Base-by-base conservation (phyloP, 495 filamentous ascomycete genomes). In the Neurospora sp. region DNA sequence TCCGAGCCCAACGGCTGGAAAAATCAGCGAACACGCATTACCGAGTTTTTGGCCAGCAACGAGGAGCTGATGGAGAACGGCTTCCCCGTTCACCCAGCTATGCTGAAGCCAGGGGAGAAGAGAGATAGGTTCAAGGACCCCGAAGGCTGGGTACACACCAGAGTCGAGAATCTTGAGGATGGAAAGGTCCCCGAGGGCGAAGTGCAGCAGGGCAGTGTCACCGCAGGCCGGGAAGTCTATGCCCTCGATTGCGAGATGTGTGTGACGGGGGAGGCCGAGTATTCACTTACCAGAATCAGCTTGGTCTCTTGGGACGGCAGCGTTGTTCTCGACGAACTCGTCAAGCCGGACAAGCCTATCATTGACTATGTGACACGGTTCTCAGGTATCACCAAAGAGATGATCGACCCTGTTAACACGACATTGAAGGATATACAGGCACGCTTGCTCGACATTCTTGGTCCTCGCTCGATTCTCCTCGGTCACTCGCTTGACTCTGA, bases 211-310 rank as follows among this genome's bases (percentile, higher is more conserved):
- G 96, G 93, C 18, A 93, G 92, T 78, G 83, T 97, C 71, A 96
- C 94, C 2, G 93, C 88, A 14, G 96, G 94, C 22, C 88, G 92
- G 48, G 88, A 91, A n/a, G 83, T 98, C 8, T 81, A 96, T 31
- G 90, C 93, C 10, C 85, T 99, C 69, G 96, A 99, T 76, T 99
- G 96, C 79, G 96, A 99, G 79, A 99, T 99, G 96, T 97, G 94
- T 77, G 87, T 90, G 78, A 95, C 94, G 0, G 91, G 91, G 74
- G 88, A 87, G 22, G 88, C 87, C 9, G 87, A 91, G 69, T 91
- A 88, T 35, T 94, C 94, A 68, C 88, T 99, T 68, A 95, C 96
- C 0, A 89, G 96, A 39, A 91, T 98, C 79, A 96, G 93, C 79
- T 75, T 99, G 37, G 83, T 98, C 9, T 82, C 87, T 69, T 99